Conservation (phyloP, 768 basidiomycete species). For the Mycena rebaudengoi region DNA sequence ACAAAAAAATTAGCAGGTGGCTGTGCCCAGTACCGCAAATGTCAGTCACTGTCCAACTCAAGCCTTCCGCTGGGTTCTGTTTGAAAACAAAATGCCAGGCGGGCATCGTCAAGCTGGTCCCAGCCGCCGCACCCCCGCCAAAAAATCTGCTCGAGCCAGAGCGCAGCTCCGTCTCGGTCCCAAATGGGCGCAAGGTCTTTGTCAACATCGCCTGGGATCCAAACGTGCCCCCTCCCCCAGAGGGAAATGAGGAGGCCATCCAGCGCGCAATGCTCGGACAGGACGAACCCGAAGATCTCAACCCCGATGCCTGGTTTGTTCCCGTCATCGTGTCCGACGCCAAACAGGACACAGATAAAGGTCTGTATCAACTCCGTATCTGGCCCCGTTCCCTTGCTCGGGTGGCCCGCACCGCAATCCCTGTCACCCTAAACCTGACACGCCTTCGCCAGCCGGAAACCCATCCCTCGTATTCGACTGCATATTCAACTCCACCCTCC, state of each 20-base stretch:
- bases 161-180: slow-evolving; percentile 42
- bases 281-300: slow-evolving; percentile 45
- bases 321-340: slow-evolving; percentile 76
- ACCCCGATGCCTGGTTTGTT: slow-evolving; percentile 64
- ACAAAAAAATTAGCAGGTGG: background rate
- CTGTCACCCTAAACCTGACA: too few species aligned
- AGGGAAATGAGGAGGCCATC: slow-evolving; percentile 64
- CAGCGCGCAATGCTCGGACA: slow-evolving; percentile 65
- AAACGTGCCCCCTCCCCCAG: slow-evolving; percentile 74
- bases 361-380: slow-evolving; percentile 46
- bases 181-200: slow-evolving; percentile 69
- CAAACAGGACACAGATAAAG: slow-evolving; percentile 73
- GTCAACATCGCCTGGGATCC: slow-evolving; percentile 78
- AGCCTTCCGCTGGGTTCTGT: slow-evolving; percentile 76
- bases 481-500: slow-evolving; percentile 67
- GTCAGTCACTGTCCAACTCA: slow-evolving; percentile 47
- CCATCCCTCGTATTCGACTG: slow-evolving; percentile 78
- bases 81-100: slow-evolving; percentile 65
- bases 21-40: background rate
- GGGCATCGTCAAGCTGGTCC: slow-evolving; percentile 41
- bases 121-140: slow-evolving; percentile 13
- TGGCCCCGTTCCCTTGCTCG: too few species aligned
- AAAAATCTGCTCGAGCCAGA: slow-evolving; percentile 39
- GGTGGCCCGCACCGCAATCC: too few species aligned
- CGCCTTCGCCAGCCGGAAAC: slow-evolving; percentile 63